Conservation (phyloP, 192 early-diverging fungal species). For the Coemansia sp. region DNA sequence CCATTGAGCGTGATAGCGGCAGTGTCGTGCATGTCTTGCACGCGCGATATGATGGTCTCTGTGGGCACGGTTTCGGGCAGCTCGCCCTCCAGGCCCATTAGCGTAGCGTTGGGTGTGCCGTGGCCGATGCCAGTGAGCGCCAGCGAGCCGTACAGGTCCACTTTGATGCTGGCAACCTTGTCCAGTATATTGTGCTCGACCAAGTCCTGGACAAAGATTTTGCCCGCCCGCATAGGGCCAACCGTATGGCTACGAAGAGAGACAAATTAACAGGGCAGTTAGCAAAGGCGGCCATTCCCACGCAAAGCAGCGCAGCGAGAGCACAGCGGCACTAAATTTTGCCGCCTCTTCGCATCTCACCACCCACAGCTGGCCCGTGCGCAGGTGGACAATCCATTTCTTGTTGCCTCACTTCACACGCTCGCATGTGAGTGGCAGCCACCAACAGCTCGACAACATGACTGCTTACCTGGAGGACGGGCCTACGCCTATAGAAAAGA, state of each 20-base stretch:
- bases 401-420: not conserved
- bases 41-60: conserved; percentile 68
- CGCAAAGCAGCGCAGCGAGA: not conserved
- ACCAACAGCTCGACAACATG: conserved; percentile 22
- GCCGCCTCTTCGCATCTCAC: not conserved
- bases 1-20: conserved; percentile 72
- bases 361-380: conserved; percentile 32
- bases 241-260: conserved; percentile 68
- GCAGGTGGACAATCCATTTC: conserved; percentile 6
- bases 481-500: conserved; percentile 94
- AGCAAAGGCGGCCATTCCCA: not conserved
- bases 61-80: conserved; percentile 82
- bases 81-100: conserved; percentile 92
- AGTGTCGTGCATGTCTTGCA: conserved; percentile 73
- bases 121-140: conserved; percentile 94
- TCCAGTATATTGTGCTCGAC: conserved; percentile 64
- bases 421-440: conserved; percentile 5
- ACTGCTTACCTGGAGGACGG: conserved; percentile 70
- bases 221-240: conserved; percentile 97
- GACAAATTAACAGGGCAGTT: not conserved
- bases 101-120: conserved; percentile 88
- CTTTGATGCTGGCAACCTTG: conserved; percentile 62
- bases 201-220: conserved; percentile 88
- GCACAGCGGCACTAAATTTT: not conserved
- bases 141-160: conserved; percentile 90